Evolutionary conservation across 1,284 basidiomycete species (phyloP), one percentile per base, ranked within the genome.

Genomic region (Puccinia coronata): DNA sequence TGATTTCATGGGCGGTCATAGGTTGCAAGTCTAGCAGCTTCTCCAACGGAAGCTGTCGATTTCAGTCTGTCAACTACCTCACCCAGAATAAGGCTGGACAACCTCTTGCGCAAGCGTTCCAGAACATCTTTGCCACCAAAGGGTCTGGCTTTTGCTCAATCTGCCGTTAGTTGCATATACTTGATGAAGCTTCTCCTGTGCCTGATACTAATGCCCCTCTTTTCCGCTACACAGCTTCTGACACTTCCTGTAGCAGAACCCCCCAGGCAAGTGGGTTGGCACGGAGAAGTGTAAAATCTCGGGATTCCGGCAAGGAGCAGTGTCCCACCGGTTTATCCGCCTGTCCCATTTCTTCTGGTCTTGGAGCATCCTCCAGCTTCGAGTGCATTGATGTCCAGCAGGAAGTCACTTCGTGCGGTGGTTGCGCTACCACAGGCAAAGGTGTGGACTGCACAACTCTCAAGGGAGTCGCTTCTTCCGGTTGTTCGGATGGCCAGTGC

Each of bases 21-120:
- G 71, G 71, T 16, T 73, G 71, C 43, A 25, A 20, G 20, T 73
- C 71, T 16, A 14, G 53, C 12, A 73, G 51, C n/a, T 73, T 73
- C 51, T 12, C 20, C 20, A 39, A 11, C n/a, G 53, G 51, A 16
- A 14, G 0, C 25, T 73, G 71, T 55, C 49, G 16, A 0, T 2
- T 73, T 3, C 34, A 55, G 49, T 47, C 71, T 14, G 71, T 73
- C 51, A 59, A 73, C 53, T 73, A 73, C 51, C 31, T 59, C 9
- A 73, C 51, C 20, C 49, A 73, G 41, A 73, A 73, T 14, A 51
- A 16, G 25, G 71, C 71, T 11, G 71, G 71, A 14, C n/a, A 2
- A 20, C 71, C 71, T 16, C 71, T 73, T 57, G 71, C 71, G 23
- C 71, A 73, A 59, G 71, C 71, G 8, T 73, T 57, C 25, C 71